Conservation (phyloP, 805 yeast species). For the Yarrowia sp. region DNA sequence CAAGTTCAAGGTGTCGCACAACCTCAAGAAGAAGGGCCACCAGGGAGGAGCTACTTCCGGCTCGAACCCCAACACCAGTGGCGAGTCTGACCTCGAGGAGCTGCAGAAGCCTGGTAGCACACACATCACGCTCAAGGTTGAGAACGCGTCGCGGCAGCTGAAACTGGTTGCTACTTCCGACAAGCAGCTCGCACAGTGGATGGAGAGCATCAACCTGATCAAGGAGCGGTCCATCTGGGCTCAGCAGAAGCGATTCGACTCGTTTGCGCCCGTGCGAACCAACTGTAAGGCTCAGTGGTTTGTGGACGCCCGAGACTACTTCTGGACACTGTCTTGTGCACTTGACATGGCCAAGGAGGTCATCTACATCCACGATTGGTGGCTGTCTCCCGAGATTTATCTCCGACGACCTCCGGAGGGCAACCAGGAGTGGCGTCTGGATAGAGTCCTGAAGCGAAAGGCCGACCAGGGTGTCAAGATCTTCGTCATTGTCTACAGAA, state of each 20-base stretch:
- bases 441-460: slow-evolving; percentile 78
- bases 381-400: slow-evolving; percentile 93
- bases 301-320: slow-evolving; percentile 93
- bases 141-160: slow-evolving; percentile 46
- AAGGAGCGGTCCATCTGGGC: slow-evolving; percentile 69
- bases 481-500: slow-evolving; percentile 86
- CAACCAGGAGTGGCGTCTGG: slow-evolving; percentile 90
- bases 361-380: slow-evolving; percentile 96
- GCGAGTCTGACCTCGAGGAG: slow-evolving; percentile 20
- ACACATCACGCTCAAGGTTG: slow-evolving; percentile 35
- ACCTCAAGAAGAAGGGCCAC: slow-evolving; percentile 27
- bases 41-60: slow-evolving; percentile 28
- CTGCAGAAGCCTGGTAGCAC: slow-evolving; percentile 5
- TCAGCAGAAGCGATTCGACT: slow-evolving; percentile 67
- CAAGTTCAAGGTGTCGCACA: slow-evolving; percentile 51
- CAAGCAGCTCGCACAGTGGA: slow-evolving; percentile 80
- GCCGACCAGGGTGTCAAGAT: slow-evolving; percentile 96
- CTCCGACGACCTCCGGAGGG: slow-evolving; percentile 93
- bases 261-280: slow-evolving; percentile 88
- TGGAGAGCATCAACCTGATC: slow-evolving; percentile 69
- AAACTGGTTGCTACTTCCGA: slow-evolving; percentile 64
- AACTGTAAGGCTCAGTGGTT: slow-evolving; percentile 93
- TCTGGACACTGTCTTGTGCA: slow-evolving; percentile 94
- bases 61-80: background rate
- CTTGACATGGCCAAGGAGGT: slow-evolving; percentile 90